These are phyloP conservation scores for Apodospora peruviana DNA, from an alignment of 495 filamentous ascomycete species.

Conservation along the genomic window DNA sequence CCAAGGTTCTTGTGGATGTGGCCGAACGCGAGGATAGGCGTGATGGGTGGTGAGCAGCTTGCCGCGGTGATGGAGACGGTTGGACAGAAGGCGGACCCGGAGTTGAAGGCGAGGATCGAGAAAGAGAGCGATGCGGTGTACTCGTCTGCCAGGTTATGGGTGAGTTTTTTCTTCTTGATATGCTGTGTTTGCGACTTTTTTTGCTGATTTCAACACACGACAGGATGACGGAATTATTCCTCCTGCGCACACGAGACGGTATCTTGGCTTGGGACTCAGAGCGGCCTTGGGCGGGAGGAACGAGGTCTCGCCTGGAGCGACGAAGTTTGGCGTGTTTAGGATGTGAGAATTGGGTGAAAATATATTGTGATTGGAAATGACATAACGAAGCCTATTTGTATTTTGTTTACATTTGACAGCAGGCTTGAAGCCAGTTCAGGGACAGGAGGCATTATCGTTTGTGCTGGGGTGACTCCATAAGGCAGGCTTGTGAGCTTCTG, in stretches of 20 bases:
- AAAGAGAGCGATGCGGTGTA: constrained; percentile 84
- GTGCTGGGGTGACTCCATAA: no score
- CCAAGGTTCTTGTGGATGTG: constrained; percentile 94
- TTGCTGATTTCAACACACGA: constrained; percentile 18
- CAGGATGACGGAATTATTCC: constrained; percentile 88
- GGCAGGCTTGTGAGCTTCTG: no score
- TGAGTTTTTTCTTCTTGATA: constrained; percentile 23
- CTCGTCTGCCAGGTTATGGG: constrained; percentile 86
- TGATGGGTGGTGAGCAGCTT: constrained; percentile 95
- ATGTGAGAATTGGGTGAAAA: constrained; percentile 77
- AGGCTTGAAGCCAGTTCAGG: no score
- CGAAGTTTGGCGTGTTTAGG: constrained; percentile 90
- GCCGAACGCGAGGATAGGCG: constrained; percentile 91
- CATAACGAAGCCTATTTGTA: no score
- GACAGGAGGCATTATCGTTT: no score
- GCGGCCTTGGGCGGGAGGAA: constrained; percentile 69
- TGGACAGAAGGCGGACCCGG: constrained; percentile 74
- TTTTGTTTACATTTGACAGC: no score
- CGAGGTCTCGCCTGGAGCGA: constrained; percentile 53
- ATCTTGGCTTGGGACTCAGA: constrained; percentile 75
- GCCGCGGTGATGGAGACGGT: constrained; percentile 92
- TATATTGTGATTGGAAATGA: no score
- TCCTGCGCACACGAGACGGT: constrained; percentile 76
- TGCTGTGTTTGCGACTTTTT: background rate
- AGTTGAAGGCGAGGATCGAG: constrained; percentile 79